Percentiles rank a stretch among this genome's conserved stretches.
phyloP scores from a whole-genome alignment of 768 basidiomycete species.

The Panaeolus cyanescens region DNA sequence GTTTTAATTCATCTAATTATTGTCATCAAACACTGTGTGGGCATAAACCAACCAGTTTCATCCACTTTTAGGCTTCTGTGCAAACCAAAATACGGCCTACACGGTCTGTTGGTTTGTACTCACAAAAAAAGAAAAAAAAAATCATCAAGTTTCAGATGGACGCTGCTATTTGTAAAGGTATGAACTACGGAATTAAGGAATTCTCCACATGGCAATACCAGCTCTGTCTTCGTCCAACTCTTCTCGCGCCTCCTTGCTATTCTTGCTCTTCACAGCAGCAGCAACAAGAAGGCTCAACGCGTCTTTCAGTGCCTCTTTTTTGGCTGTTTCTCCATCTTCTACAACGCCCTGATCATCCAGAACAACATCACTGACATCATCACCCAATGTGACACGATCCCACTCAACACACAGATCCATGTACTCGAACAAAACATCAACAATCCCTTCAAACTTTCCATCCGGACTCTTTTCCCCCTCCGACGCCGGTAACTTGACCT shows the following conservation, averaged over 20 bases:
- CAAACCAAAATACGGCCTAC: not conserved
- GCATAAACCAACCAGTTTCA: not conserved
- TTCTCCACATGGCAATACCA: slow-evolving; percentile 70
- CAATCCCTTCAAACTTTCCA: slow-evolving; percentile 52
- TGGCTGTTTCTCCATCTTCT: slow-evolving; percentile 26
- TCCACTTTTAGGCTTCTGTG: not conserved
- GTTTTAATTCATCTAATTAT: not conserved
- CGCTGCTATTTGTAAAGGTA: not conserved
- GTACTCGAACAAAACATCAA: slow-evolving; percentile 58
- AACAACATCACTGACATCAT: slow-evolving; percentile 2
- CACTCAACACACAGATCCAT: slow-evolving; percentile 65
- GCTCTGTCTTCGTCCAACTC: slow-evolving; percentile 57
- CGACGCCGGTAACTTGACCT: slow-evolving; percentile 43
- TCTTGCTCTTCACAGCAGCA: slow-evolving; percentile 52
- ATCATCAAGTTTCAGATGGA: not conserved
- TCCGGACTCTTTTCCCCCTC: slow-evolving; percentile 29
- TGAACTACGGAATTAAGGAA: slow-evolving; percentile 37
- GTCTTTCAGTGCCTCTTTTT: slow-evolving; percentile 43
- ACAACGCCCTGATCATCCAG: slow-evolving; percentile 5
- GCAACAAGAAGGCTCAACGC: slow-evolving; percentile 54
- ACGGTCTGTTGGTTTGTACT: not conserved
- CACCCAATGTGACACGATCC: slow-evolving; percentile 45
- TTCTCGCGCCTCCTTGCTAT: slow-evolving; percentile 55
- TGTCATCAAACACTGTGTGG: not conserved
- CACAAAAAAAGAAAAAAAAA: not conserved